phyloP scores from a whole-genome alignment of 2,329 filamentous ascomycete species.

The Aurifilum marmelostoma region DNA sequence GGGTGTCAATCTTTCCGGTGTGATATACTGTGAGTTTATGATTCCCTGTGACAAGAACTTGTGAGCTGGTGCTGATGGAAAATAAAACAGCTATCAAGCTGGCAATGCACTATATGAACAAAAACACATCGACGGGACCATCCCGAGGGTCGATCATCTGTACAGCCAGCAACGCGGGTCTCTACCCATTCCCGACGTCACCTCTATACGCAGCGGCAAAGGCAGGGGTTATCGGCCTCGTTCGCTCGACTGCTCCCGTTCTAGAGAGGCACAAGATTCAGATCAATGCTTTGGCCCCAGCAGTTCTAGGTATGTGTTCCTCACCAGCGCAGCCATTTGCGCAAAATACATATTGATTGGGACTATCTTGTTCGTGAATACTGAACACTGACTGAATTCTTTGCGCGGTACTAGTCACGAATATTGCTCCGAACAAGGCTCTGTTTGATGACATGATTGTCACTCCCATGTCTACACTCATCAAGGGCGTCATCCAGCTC shows the following conservation, averaged over 20 bases:
- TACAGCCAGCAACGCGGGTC: conserved; percentile 56
- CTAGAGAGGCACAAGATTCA: conserved; percentile 48
- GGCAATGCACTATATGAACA: conserved; percentile 53
- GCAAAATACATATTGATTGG: too few relatives aligned
- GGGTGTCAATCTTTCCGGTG: conserved; percentile 44
- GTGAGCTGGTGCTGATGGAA: neutral
- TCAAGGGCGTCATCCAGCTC: conserved; percentile 48
- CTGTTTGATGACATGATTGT: conserved; percentile 53
- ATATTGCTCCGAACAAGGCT: conserved; percentile 47
- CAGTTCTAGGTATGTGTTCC: conserved; percentile 48
- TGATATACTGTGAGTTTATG: conserved; percentile 48
- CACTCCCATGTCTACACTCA: conserved; percentile 54
- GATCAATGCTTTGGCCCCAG: conserved; percentile 55
- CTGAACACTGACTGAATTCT: conserved; percentile 18
- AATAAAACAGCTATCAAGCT: conserved; percentile 48
- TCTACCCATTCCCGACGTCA: conserved; percentile 55
- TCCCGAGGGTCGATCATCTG: conserved; percentile 53
- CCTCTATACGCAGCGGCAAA: conserved; percentile 55
- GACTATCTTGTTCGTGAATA: too few relatives aligned
- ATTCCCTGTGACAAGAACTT: neutral
- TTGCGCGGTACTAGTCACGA: conserved; percentile 44
- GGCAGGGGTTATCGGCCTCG: conserved; percentile 51
- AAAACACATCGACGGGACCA: conserved; percentile 31
- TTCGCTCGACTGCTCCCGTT: conserved; percentile 48
- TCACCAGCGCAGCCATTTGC: too few relatives aligned